Evolutionary conservation across 2,329 filamentous ascomycete genomes (phyloP), one percentile per base, ranked within the genome.

Genomic region (Hypoxylon sp.): DNA sequence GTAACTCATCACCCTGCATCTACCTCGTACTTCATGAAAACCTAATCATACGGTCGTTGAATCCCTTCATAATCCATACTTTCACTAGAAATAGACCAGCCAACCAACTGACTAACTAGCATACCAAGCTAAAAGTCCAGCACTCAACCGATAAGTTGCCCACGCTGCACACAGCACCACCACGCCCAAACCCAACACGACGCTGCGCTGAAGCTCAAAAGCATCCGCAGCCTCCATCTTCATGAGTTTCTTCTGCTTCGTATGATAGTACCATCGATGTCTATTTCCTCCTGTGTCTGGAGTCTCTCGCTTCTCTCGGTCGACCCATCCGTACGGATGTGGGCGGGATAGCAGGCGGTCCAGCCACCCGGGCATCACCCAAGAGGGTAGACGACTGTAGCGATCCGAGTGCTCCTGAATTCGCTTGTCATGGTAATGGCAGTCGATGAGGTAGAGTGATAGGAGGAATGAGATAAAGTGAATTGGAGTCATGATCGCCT

Each of bases 391-490:
- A 2, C 35, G 55, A n/a, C 43, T 46, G 34, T 27, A 52, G 45
- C 42, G 55, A 25, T 53, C 37, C 11, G 68, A 55, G 29, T 73
- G 70, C 44, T 63, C 67, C 51, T 70, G 70, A 42, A 71, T 58
- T 69, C 84, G 75, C 68, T 76, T 65, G 63, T 75, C 63, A 62
- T 82, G 71, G 77, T 83, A 74, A 50, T 76, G 76, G 40, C 78
- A 72, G 71, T 89, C 85, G 31, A 89, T 78, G 41, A 87, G 69
- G 65, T 79, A 76, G 34, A 89, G 79, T 2, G 86, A 88, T 57
- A 88, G 34, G 30, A 90, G 67, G 70, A 89, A 88, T 15, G 83
- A 80, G 40, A 83, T 73, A 66, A 88, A 81, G 57, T 83, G 76
- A 55, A 89, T 60, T 5, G 87, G 85, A 0, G 84, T 86, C 70